phyloP scores from a whole-genome alignment of 345 rosid genomes.

The Combretum micranthum region DNA sequence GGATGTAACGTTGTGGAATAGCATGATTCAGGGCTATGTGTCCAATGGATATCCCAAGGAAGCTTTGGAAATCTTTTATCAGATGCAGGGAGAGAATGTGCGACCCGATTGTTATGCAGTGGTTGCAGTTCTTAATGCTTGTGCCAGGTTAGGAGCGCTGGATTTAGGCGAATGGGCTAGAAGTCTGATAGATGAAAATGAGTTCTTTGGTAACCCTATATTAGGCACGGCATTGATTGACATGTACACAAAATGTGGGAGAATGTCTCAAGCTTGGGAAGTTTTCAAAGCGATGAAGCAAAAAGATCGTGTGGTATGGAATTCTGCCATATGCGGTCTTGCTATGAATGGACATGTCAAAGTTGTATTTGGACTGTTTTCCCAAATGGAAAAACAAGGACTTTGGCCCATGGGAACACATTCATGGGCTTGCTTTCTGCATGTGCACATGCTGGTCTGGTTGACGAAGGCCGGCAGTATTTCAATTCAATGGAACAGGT shows the following conservation, averaged over 20 bases:
- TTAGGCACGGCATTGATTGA: constrained; percentile 70
- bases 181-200: constrained; percentile 37
- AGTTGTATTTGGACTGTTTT: constrained; percentile 48
- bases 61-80: constrained; percentile 40
- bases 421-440: constrained; percentile 62
- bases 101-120: constrained; percentile 50
- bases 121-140: constrained; percentile 68
- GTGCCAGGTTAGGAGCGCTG: constrained; percentile 63
- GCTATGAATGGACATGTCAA: constrained; percentile 58
- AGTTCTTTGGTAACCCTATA: constrained; percentile 45
- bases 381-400: constrained; percentile 51
- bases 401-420: constrained; percentile 53
- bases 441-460: constrained; percentile 70
- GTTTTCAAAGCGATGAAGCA: constrained; percentile 43
- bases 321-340: constrained; percentile 57
- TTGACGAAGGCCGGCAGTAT: constrained; percentile 49
- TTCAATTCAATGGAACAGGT: constrained; percentile 37
- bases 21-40: constrained; percentile 74
- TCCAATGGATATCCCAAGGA: constrained; percentile 59
- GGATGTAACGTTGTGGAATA: constrained; percentile 64
- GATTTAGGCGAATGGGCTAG: constrained; percentile 66
- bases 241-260: constrained; percentile 72
- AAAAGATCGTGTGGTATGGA: constrained; percentile 54
- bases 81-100: constrained; percentile 37
- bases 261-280: constrained; percentile 42